These are phyloP conservation scores for Mycena galopus DNA, from an alignment of 768 basidiomycete genomes.

Conservation along the genomic window DNA sequence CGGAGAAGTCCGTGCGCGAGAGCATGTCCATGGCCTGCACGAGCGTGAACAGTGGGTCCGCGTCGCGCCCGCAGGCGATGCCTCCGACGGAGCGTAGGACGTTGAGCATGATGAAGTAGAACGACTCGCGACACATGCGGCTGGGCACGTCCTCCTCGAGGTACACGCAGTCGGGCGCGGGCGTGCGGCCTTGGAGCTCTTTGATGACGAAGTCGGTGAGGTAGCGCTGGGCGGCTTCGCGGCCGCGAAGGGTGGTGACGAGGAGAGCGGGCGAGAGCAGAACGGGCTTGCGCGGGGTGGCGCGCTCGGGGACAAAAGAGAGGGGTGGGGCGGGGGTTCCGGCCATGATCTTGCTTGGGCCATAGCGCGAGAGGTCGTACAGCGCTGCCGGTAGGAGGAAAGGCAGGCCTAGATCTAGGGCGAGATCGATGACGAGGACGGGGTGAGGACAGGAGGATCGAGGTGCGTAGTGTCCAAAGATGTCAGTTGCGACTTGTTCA, in stretches of 20 bases:
- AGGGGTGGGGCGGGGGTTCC: constrained; percentile 58
- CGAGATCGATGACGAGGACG: constrained; percentile 77
- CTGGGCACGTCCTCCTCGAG: constrained; percentile 50
- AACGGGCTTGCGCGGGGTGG: constrained; percentile 22
- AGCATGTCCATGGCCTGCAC: constrained; percentile 80
- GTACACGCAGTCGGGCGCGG: constrained; percentile 65
- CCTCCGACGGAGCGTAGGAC: constrained; percentile 78
- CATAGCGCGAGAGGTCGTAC: constrained; percentile 82
- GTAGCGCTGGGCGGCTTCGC: constrained; percentile 74
- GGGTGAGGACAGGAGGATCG: constrained; percentile 74
- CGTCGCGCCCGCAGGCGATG: constrained; percentile 78
- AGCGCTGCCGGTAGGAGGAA: constrained; percentile 77
- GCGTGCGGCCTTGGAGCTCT: constrained; percentile 64
- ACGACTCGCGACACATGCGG: constrained; percentile 71
- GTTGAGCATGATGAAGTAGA: constrained; percentile 84
- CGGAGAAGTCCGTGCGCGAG: constrained; percentile 75
- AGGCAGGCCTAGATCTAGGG: constrained; percentile 70
- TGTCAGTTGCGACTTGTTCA: constrained; percentile 67
- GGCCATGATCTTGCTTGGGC: constrained; percentile 73
- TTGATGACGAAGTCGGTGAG: constrained; percentile 70
- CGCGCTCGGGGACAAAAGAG: constrained; percentile 44
- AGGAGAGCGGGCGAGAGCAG: constrained; percentile 51
- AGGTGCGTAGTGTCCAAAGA: constrained; percentile 67
- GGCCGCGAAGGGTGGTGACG: constrained; percentile 66
- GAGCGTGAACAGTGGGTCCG: constrained; percentile 79